Conservation (phyloP, 768 basidiomycete genomes). For the Mycena latifolia region DNA sequence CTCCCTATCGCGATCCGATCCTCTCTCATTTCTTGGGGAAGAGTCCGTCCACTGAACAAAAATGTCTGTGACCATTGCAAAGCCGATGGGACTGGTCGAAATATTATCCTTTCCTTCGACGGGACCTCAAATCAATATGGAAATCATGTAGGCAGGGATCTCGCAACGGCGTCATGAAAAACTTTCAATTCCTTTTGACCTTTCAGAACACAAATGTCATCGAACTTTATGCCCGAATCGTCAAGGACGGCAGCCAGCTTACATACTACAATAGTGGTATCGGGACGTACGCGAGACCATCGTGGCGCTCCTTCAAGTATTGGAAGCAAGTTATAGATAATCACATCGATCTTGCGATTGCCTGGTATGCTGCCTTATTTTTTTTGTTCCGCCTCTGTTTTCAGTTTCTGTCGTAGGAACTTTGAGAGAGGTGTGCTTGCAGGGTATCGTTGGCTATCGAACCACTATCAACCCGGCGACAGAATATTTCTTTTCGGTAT, state of each 20-base stretch:
- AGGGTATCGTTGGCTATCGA: slow-evolving; percentile 59
- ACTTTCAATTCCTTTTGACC: background rate
- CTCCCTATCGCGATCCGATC: too few species aligned
- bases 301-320: slow-evolving; percentile 30
- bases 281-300: slow-evolving; percentile 42
- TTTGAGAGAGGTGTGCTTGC: slow-evolving; percentile 46
- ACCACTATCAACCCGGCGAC: slow-evolving; percentile 53
- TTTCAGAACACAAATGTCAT: slow-evolving; percentile 47
- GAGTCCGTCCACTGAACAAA: too few species aligned
- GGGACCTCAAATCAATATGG: slow-evolving; percentile 47
- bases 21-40: too few species aligned
- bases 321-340: slow-evolving; percentile 31
- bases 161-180: background rate
- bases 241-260: slow-evolving; percentile 39
- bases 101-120: slow-evolving; percentile 43
- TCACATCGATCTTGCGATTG: slow-evolving; percentile 36
- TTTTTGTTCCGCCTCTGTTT: too few species aligned
- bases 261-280: slow-evolving; percentile 49
- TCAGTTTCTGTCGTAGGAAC: background rate
- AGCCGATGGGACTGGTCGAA: too few species aligned
- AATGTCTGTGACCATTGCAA: too few species aligned
- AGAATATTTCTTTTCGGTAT: slow-evolving; percentile 43
- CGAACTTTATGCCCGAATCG: slow-evolving; percentile 41
- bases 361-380: slow-evolving; percentile 23
- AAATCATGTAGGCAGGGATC: slow-evolving; percentile 19